Conservation (phyloP, 2,329 filamentous ascomycete genomes). For the Drechmeria coniospora region DNA sequence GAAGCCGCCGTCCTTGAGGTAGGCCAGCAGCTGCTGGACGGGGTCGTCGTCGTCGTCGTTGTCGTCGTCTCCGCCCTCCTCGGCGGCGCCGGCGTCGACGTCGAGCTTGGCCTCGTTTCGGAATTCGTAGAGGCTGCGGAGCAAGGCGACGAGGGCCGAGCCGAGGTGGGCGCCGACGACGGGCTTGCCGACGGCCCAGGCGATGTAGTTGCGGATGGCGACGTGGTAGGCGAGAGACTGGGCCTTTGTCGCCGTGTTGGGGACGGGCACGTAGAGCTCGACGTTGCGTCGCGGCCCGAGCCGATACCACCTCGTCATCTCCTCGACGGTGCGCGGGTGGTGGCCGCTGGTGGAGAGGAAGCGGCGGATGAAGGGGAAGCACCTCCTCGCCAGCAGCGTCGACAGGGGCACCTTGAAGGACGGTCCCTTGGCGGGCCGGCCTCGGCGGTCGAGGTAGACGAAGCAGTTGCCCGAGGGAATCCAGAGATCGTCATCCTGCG, state of each 20-base stretch:
- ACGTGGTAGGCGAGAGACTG: conserved; percentile 48
- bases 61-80: too few species aligned
- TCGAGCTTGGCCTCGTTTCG: too few species aligned
- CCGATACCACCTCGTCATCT: conserved; percentile 17
- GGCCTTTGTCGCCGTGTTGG: conserved; percentile 32
- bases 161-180: conserved; percentile 55
- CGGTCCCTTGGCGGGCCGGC: conserved; percentile 48
- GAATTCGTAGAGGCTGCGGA: conserved; percentile 49
- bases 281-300: conserved; percentile 18
- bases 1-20: conserved; percentile 56
- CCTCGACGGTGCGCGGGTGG: conserved; percentile 9
- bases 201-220: conserved; percentile 60
- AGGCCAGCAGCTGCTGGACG: conserved; percentile 44
- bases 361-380: conserved; percentile 42
- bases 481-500: conserved; percentile 64
- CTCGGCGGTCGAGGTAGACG: conserved; percentile 51
- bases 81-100: too few species aligned
- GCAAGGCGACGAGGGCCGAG: conserved; percentile 44
- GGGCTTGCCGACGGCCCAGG: conserved; percentile 49
- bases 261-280: conserved; percentile 57
- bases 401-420: conserved; percentile 51
- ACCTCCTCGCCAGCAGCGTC: conserved; percentile 39
- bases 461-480: conserved; percentile 51
- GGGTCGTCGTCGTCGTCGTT: conserved; percentile 36
- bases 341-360: conserved; percentile 23